Conservation (phyloP, 352 stramenopile genomes). For the Thraustochytrium sp. region DNA sequence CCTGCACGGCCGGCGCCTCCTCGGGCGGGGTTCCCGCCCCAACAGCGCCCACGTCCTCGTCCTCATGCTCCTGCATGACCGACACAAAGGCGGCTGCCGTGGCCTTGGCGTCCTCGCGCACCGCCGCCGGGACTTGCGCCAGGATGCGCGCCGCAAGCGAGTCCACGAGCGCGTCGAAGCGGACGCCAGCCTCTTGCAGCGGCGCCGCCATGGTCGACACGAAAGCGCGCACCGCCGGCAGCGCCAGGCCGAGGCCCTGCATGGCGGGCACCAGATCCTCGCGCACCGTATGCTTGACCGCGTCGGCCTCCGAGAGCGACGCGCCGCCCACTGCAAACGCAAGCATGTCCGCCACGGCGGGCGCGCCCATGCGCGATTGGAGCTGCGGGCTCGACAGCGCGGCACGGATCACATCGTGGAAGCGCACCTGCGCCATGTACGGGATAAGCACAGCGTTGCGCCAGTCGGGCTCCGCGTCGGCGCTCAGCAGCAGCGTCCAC, state of each 20-base stretch:
- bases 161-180: neutral
- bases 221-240: neutral
- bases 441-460: neutral
- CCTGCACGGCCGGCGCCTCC: neutral
- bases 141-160: neutral
- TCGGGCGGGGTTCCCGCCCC: neutral
- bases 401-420: neutral
- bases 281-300: neutral
- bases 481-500: neutral
- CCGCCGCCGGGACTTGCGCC: neutral
- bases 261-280: neutral
- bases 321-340: neutral
- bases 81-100: constrained; percentile 22
- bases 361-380: neutral
- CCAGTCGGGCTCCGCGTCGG: neutral
- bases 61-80: constrained; percentile 19
- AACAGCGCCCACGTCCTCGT: neutral
- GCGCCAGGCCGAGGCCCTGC: neutral
- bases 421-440: constrained; percentile 2
- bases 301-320: neutral
- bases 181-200: neutral
- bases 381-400: neutral
- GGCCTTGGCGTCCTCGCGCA: neutral
- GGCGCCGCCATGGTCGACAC: neutral
- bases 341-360: neutral